Percentiles rank a stretch among this genome's conserved stretches.
Evolutionary conservation across 495 filamentous ascomycete species (phyloP).

Genomic region (Penicillium manginii): DNA sequence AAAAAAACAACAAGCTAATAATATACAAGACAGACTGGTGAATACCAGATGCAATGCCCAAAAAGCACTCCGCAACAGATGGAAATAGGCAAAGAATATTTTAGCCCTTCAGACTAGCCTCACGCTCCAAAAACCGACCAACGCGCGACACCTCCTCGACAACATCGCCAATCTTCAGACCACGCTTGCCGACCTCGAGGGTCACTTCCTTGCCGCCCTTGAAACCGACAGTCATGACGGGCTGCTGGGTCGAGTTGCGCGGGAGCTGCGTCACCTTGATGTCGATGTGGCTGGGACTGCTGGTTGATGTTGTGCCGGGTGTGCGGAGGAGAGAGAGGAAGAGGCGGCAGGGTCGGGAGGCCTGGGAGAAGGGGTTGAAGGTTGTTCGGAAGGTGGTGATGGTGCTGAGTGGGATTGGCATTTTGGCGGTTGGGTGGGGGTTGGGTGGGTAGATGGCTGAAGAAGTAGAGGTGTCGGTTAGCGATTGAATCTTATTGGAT

Average conservation of each 20-base stretch:
- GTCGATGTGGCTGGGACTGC: constrained; percentile 73
- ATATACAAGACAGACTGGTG: constrained; percentile 1
- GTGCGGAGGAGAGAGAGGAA: constrained; percentile 80
- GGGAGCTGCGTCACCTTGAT: constrained; percentile 72
- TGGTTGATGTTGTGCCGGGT: constrained; percentile 68
- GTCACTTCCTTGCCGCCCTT: constrained; percentile 60
- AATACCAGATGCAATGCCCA: constrained; percentile 2
- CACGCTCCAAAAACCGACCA: constrained; percentile 75
- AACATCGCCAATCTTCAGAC: constrained; percentile 83
- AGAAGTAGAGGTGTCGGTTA: background rate
- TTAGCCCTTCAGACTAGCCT: constrained; percentile 75
- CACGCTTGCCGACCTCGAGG: constrained; percentile 79
- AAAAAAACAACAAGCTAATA: constrained; percentile 2
- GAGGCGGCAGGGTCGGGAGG: constrained; percentile 76
- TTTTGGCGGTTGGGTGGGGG: constrained; percentile 45
- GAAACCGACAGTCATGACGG: constrained; percentile 65
- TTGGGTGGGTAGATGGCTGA: background rate
- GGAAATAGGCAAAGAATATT: background rate
- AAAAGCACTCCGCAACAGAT: background rate
- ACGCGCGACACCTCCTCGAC: constrained; percentile 89
- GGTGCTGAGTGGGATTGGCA: constrained; percentile 68
- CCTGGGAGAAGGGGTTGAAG: constrained; percentile 89
- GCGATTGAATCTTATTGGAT: background rate
- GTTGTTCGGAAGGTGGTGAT: constrained; percentile 79
- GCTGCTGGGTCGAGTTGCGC: constrained; percentile 55